Conservation (phyloP, 352 stramenopile species). For the Pythium phragmitis region DNA sequence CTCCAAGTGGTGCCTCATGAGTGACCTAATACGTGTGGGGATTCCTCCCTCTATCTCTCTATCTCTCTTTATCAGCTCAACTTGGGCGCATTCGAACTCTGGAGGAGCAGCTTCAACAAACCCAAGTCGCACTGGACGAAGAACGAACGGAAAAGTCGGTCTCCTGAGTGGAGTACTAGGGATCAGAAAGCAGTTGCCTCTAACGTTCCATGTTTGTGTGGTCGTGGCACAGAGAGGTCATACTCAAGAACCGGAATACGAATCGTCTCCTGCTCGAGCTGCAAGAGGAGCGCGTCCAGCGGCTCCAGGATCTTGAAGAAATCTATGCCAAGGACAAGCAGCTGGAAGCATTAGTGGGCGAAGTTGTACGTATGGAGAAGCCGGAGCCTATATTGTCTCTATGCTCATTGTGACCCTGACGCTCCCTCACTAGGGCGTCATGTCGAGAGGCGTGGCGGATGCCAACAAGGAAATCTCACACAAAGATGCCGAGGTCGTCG, state of each 20-base stretch:
- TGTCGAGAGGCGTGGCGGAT: conserved; percentile 40
- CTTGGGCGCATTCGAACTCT: conserved; percentile 58
- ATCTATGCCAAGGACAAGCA: conserved; percentile 83
- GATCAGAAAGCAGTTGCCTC: not conserved
- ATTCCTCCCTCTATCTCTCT: not conserved
- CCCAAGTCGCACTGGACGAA: conserved; percentile 60
- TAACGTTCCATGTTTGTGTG: not conserved
- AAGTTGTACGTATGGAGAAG: conserved; percentile 43
- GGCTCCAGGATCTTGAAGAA: conserved; percentile 75
- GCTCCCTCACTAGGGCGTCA: conserved; percentile 31
- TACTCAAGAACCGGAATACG: conserved; percentile 67
- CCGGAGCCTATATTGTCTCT: not conserved
- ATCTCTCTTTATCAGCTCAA: conserved; percentile 38
- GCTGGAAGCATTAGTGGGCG: conserved; percentile 48
- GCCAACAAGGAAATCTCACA: conserved; percentile 63
- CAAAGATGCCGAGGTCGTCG: conserved; percentile 67
- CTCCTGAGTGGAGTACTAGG: not conserved
- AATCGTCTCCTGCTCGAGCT: conserved; percentile 71
- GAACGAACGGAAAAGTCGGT: conserved; percentile 67
- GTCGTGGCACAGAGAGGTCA: conserved; percentile 42
- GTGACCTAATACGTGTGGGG: not conserved
- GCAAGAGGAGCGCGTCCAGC: conserved; percentile 71
- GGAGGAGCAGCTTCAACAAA: conserved; percentile 68
- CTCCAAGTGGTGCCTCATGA: not conserved
- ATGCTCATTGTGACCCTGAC: not conserved